Evolutionary conservation across 495 filamentous ascomycete genomes (phyloP).

Genomic region (Tuber calosporum): DNA sequence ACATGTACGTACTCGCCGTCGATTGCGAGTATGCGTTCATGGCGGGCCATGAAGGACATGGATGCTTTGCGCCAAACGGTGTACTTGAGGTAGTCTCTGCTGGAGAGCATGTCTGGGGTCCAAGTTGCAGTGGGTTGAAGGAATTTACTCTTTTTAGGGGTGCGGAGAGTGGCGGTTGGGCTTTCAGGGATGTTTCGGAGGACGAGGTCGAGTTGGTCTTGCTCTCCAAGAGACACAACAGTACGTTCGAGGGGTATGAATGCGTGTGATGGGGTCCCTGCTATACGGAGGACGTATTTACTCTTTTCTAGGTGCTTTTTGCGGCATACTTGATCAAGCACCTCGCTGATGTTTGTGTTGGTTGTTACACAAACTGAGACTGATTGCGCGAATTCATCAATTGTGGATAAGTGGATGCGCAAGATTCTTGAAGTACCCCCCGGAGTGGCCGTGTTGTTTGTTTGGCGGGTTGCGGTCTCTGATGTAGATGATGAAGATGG

Average conservation of each 20-base stretch:
- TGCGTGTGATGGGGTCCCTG: constrained; percentile 73
- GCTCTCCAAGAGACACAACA: constrained; percentile 77
- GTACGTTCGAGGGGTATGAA: constrained; percentile 66
- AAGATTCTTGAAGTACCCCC: constrained; percentile 78
- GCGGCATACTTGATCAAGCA: constrained; percentile 83
- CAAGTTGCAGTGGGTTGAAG: constrained; percentile 68
- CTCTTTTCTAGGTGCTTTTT: constrained; percentile 84
- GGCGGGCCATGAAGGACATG: constrained; percentile 82
- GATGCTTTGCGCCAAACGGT: constrained; percentile 87
- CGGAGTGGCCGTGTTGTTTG: constrained; percentile 44
- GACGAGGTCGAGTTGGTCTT: constrained; percentile 76
- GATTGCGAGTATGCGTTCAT: constrained; percentile 75
- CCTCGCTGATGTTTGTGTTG: constrained; percentile 89
- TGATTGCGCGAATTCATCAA: constrained; percentile 54
- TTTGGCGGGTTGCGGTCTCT: constrained; percentile 14
- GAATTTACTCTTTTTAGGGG: constrained; percentile 57
- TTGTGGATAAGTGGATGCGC: constrained; percentile 73
- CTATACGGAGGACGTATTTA: constrained; percentile 79
- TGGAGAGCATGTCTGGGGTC: constrained; percentile 63
- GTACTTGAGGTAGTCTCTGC: constrained; percentile 57
- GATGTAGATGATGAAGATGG: constrained; percentile 51
- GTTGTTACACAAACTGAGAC: constrained; percentile 77
- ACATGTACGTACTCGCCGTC: constrained; percentile 96
- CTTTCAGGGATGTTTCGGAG: constrained; percentile 60
- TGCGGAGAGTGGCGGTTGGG: constrained; percentile 2